Base-by-base conservation (phyloP, 2,329 filamentous ascomycete genomes). In the Aureobasidium sp. region DNA sequence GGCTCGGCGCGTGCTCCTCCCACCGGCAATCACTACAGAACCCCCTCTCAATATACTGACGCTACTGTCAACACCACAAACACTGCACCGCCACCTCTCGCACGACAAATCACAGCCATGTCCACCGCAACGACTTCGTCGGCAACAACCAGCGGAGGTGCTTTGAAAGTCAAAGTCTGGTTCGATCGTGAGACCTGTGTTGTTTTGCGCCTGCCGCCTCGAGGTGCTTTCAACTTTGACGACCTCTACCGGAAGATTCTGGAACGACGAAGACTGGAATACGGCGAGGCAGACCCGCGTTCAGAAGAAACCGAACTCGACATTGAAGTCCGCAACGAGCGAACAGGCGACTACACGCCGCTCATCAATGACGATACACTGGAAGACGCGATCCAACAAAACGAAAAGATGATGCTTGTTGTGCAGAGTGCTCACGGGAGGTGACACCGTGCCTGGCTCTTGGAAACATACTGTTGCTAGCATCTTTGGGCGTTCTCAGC, bases 111-210 rank as follows among this genome's bases (percentile, higher is more conserved):
- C 16, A 56, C 56, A 14, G 29, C 59, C 30, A 47, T 55, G 34
- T 57, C 58, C 16, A 57, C 57, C 27, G 52, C 52, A 35, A 53
- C 55, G 11, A 53, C 55, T 21, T 30, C 41, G 38, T 14, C 75
- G 75, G 7, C 75, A 29, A 47, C 41, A 29, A 34, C 53, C 25
- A 42, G 22, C 51, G 59, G 63, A 54, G 63, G 63, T 16, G 69
- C 71, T 1, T 64, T 96, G 74, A 97, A 96, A 70, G 87, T 97
- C 67, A 97, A 97, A 72, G 85, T 96, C 51, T 93, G 88, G 73
- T 96, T 89, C 73, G 87, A 91, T 55, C 67, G 73, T 59, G 86
- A 90, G 56, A 91, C 96, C 60, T 81, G 94, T 54, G 91, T 96
- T 60, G 87, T 93, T 39, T 90, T 98, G 63, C 84, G 90, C 29